Percentiles rank a stretch among this genome's conserved stretches.
phyloP scores from a whole-genome alignment of 495 filamentous ascomycete genomes.

The Penicillium steckii region DNA sequence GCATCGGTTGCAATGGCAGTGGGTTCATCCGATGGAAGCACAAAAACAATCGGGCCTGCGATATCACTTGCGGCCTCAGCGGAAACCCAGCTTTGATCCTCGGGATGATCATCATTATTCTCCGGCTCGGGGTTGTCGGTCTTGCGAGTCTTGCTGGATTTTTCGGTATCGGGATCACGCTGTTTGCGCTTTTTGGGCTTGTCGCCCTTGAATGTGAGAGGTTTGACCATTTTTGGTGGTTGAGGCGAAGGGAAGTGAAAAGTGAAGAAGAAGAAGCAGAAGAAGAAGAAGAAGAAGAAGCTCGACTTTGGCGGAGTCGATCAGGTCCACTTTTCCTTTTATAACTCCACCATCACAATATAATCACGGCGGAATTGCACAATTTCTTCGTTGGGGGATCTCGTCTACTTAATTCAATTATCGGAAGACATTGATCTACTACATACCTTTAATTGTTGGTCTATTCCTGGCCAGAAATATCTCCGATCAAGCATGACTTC shows the following conservation, averaged over 20 bases:
- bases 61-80: slow-evolving; percentile 75
- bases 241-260: slow-evolving; percentile 1
- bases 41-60: slow-evolving; percentile 78
- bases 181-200: slow-evolving; percentile 88
- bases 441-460: no score
- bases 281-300: background rate
- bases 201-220: slow-evolving; percentile 93
- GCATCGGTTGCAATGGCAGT: slow-evolving; percentile 80
- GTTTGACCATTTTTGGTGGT: slow-evolving; percentile 61
- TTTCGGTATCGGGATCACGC: slow-evolving; percentile 35
- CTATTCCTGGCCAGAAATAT: no score
- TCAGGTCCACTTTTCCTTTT: no score
- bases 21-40: slow-evolving; percentile 66
- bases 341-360: no score
- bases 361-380: no score
- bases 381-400: no score
- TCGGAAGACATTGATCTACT: no score
- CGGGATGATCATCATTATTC: slow-evolving; percentile 37
- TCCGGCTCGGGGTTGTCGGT: slow-evolving; percentile 23
- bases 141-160: slow-evolving; percentile 42
- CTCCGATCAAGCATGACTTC: no score
- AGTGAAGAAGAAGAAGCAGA: background rate
- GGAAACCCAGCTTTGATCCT: slow-evolving; percentile 88
- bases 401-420: no score
- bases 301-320: no score